These are phyloP conservation scores for Crassisporium funariophilum DNA, from an alignment of 768 basidiomycete species.

Conservation along the genomic window DNA sequence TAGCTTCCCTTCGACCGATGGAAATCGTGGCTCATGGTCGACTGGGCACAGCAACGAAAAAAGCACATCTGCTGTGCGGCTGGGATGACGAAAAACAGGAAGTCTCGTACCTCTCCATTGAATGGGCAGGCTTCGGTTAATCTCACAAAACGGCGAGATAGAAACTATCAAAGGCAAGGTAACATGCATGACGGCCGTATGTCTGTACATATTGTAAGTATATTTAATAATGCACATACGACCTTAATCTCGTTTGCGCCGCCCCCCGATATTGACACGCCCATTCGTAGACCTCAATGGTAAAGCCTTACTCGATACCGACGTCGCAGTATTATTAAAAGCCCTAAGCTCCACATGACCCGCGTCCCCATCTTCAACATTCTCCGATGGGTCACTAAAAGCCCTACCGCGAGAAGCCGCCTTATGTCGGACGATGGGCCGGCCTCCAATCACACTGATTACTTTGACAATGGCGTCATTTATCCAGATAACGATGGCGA, in stretches of 20 bases:
- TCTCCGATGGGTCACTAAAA: conserved; percentile 55
- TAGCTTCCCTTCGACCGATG: conserved; percentile 72
- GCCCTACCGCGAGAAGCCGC: conserved; percentile 26
- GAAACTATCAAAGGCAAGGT: conserved; percentile 1
- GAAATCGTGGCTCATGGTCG: conserved; percentile 96
- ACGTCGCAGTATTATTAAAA: conserved; percentile 15
- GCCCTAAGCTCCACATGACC: conserved; percentile 29
- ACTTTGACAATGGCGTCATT: conserved; percentile 71
- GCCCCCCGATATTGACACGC: conserved; percentile 38
- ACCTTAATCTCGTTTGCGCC: conserved; percentile 50
- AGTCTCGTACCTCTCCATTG: conserved; percentile 78
- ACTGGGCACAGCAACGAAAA: conserved; percentile 96
- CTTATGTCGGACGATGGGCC: conserved; percentile 19
- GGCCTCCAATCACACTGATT: conserved; percentile 55
- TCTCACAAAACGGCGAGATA: not conserved
- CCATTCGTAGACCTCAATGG: conserved; percentile 22
- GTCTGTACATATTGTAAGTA: conserved; percentile 3
- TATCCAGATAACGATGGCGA: conserved; percentile 70
- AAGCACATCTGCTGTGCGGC: conserved; percentile 87
- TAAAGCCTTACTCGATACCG: conserved; percentile 4
- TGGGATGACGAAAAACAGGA: conserved; percentile 75
- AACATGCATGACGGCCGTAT: conserved; percentile 1
- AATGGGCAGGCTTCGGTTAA: conserved; percentile 91
- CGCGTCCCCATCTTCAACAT: conserved; percentile 56
- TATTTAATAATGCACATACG: not conserved